Conservation (phyloP, 148 eudicot species). For the Chenopodium berlandieri region DNA sequence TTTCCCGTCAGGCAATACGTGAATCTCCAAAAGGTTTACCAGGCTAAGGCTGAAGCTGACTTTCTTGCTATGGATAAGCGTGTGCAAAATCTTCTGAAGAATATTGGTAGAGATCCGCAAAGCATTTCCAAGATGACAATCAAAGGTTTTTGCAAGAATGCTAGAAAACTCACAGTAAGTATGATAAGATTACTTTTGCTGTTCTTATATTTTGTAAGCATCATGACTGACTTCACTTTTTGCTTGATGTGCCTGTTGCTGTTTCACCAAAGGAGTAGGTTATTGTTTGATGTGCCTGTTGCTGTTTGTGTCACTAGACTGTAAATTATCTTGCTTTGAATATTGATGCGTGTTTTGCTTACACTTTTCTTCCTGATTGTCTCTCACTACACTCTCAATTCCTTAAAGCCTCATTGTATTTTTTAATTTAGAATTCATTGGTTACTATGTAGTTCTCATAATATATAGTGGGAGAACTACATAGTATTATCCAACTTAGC, state of each 20-base stretch:
- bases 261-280: not conserved
- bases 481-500: too few relatives aligned
- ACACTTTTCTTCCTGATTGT: not conserved
- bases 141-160: conserved; percentile 90
- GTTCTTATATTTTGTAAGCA: too few relatives aligned
- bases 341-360: not conserved
- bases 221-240: too few relatives aligned
- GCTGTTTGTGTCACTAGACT: not conserved
- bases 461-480: too few relatives aligned
- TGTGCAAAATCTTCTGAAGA: conserved; percentile 63
- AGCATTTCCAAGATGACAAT: conserved; percentile 62
- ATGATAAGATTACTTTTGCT: not conserved
- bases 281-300: not conserved
- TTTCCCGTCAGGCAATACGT: conserved; percentile 62
- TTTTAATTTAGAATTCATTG: not conserved
- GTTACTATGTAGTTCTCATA: too few relatives aligned
- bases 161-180: conserved; percentile 84
- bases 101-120: conserved; percentile 76
- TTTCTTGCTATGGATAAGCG: conserved; percentile 60
- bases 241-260: too few relatives aligned
- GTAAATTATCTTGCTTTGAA: not conserved
- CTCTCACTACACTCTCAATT: not conserved
- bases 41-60: conserved; percentile 96
- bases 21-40: conserved; percentile 87
- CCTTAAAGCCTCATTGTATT: not conserved